These are phyloP conservation scores for Peronospora farinosa DNA, from an alignment of 352 stramenopile species.

Conservation along the genomic window DNA sequence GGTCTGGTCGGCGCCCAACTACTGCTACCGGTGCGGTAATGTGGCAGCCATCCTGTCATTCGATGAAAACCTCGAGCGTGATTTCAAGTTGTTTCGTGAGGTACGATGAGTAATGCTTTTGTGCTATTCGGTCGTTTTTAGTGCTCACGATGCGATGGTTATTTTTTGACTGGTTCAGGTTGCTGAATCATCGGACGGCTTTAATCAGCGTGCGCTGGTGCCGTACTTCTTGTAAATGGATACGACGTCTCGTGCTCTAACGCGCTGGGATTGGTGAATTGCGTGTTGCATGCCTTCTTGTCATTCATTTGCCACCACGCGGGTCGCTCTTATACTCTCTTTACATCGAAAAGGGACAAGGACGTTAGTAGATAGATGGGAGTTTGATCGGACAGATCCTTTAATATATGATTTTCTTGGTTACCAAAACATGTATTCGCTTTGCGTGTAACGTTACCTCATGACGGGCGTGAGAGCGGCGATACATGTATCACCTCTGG, in stretches of 20 bases:
- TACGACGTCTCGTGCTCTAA: constrained; percentile 9
- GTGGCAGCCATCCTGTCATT: constrained; percentile 78
- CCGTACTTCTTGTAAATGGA: constrained; percentile 81
- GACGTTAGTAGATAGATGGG: constrained; percentile 35
- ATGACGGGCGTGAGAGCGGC: constrained; percentile 25
- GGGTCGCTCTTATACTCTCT: constrained; percentile 28
- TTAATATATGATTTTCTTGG: constrained; percentile 30
- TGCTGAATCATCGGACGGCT: constrained; percentile 75
- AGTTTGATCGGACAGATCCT: constrained; percentile 29
- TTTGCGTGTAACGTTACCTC: constrained; percentile 9
- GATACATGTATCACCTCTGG: constrained; percentile 51
- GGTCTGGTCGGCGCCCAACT: constrained; percentile 79
- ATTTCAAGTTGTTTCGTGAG: constrained; percentile 87
- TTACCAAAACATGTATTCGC: not conserved
- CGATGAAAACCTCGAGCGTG: constrained; percentile 77
- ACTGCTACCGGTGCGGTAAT: constrained; percentile 85
- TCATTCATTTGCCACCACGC: constrained; percentile 25
- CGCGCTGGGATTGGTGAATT: constrained; percentile 10
- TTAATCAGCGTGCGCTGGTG: constrained; percentile 68
- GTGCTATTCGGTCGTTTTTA: constrained; percentile 8
- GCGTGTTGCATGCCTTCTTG: constrained; percentile 15
- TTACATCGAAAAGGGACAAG: constrained; percentile 39
- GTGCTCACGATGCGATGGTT: constrained; percentile 10
- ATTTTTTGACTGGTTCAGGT: constrained; percentile 39
- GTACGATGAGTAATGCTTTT: constrained; percentile 30